Evolutionary conservation across 768 basidiomycete species (phyloP).

Genomic region (Suillus cothurnatus): DNA sequence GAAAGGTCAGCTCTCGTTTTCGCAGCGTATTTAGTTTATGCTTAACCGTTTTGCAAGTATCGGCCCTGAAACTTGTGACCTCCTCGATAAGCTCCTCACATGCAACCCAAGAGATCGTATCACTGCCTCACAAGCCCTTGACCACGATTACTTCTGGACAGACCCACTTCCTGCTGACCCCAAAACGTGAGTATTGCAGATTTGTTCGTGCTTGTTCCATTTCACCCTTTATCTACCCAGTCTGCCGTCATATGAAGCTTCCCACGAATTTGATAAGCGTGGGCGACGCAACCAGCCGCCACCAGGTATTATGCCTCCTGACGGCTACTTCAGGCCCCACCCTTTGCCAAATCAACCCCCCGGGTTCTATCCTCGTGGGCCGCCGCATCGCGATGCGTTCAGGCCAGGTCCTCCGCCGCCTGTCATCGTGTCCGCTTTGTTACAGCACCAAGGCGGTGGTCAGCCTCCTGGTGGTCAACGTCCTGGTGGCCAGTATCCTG

Average conservation of each 20-base stretch:
- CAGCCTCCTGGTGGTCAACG: background rate
- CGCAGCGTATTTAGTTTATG: background rate
- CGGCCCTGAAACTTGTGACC: constrained; percentile 72
- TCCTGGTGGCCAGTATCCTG: background rate
- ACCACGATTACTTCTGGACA: constrained; percentile 95
- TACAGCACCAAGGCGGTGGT: constrained; percentile 24
- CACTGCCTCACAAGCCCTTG: constrained; percentile 83
- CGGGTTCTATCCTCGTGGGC: constrained; percentile 35
- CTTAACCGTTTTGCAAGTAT: constrained; percentile 45
- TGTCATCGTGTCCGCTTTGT: constrained; percentile 31
- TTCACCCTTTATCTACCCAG: constrained; percentile 35
- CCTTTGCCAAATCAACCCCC: constrained; percentile 24
- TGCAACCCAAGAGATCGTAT: constrained; percentile 85
- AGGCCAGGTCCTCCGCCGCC: constrained; percentile 31
- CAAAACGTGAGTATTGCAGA: constrained; percentile 55
- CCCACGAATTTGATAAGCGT: constrained; percentile 81
- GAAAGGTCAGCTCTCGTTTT: constrained; percentile 52
- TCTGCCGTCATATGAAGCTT: constrained; percentile 76
- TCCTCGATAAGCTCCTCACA: constrained; percentile 78
- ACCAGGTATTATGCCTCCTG: constrained; percentile 25
- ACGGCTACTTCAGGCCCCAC: constrained; percentile 22
- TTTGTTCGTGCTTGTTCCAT: constrained; percentile 1
- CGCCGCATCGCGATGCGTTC: constrained; percentile 39
- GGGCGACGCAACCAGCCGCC: constrained; percentile 51
- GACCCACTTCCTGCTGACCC: constrained; percentile 87